These are phyloP conservation scores for Zasmidium cellare DNA, from an alignment of 2,329 filamentous ascomycete genomes.

Conservation along the genomic window DNA sequence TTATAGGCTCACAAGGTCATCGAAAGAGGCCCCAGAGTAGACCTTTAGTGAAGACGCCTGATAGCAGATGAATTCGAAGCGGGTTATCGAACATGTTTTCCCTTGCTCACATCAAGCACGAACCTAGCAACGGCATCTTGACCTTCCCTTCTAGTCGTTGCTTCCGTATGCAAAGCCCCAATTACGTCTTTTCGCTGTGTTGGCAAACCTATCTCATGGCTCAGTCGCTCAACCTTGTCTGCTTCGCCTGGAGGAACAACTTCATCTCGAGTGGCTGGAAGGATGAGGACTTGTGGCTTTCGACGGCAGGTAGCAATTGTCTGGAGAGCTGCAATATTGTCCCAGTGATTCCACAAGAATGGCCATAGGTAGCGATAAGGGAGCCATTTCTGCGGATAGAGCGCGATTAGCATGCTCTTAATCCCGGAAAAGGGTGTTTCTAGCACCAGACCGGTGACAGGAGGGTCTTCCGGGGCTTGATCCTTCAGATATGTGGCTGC, in stretches of 20 bases:
- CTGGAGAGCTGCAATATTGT: slow-evolving; percentile 44
- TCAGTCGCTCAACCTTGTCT: slow-evolving; percentile 50
- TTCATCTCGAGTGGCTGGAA: slow-evolving; percentile 58
- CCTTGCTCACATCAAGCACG: slow-evolving; percentile 7
- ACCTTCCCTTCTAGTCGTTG: slow-evolving; percentile 45
- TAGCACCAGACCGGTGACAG: slow-evolving; percentile 58
- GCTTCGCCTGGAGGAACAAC: slow-evolving; percentile 62
- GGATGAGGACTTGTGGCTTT: slow-evolving; percentile 47
- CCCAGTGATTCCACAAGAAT: slow-evolving; percentile 66
- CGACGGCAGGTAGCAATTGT: slow-evolving; percentile 34
- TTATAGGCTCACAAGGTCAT: no score
- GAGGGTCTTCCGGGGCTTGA: slow-evolving; percentile 10
- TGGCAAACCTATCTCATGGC: slow-evolving; percentile 36
- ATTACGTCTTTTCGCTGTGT: slow-evolving; percentile 41
- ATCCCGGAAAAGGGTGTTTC: slow-evolving; percentile 77
- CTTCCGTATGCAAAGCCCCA: slow-evolving; percentile 54
- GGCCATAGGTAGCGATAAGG: slow-evolving; percentile 75
- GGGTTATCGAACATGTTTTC: neutral
- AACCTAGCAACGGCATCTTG: slow-evolving; percentile 37
- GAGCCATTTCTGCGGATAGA: slow-evolving; percentile 79
- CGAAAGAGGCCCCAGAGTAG: no score
- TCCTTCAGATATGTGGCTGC: slow-evolving; percentile 47
- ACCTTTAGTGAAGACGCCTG: no score
- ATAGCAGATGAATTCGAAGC: no score
- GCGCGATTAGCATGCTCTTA: slow-evolving; percentile 65